Percentiles rank a stretch among this genome's conserved stretches.
phyloP scores from a whole-genome alignment of 2,329 filamentous ascomycete species.

The Westerdykella ornata region DNA sequence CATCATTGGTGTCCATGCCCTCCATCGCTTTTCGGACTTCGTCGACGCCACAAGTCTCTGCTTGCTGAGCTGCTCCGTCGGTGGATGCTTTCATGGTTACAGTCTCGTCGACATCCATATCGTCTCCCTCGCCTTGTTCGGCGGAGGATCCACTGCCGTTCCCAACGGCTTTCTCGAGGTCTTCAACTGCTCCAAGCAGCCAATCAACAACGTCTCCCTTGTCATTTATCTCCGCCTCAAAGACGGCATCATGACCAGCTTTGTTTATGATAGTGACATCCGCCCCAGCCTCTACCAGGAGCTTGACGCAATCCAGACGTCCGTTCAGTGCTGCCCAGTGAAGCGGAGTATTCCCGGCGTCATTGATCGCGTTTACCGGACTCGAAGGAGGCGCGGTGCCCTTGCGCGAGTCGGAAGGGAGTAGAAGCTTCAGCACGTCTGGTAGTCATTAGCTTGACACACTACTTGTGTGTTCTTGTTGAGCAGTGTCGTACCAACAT shows the following conservation, averaged over 20 bases:
- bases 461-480: not conserved
- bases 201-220: slow-evolving; percentile 46
- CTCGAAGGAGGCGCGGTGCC: slow-evolving; percentile 12
- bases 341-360: slow-evolving; percentile 79
- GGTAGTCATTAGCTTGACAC: slow-evolving; percentile 14
- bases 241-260: slow-evolving; percentile 63
- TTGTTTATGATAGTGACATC: slow-evolving; percentile 73
- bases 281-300: slow-evolving; percentile 68
- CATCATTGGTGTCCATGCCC: slow-evolving; percentile 21
- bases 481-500: slow-evolving; percentile 53
- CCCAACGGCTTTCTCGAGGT: slow-evolving; percentile 34
- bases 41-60: slow-evolving; percentile 20
- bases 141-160: slow-evolving; percentile 34
- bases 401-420: slow-evolving; percentile 28
- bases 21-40: slow-evolving; percentile 29
- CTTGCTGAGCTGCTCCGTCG: slow-evolving; percentile 11
- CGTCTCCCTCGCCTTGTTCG: slow-evolving; percentile 20
- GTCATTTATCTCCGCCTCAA: slow-evolving; percentile 46
- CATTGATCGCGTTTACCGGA: slow-evolving; percentile 61
- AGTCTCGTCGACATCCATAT: slow-evolving; percentile 6
- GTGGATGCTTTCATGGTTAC: slow-evolving; percentile 13
- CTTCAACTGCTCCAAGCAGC: slow-evolving; percentile 43
- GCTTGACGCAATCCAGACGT: slow-evolving; percentile 72
- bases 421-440: slow-evolving; percentile 36
- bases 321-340: slow-evolving; percentile 94